phyloP scores from a whole-genome alignment of 2,329 filamentous ascomycete genomes.

The Aspergillus flavus region DNA sequence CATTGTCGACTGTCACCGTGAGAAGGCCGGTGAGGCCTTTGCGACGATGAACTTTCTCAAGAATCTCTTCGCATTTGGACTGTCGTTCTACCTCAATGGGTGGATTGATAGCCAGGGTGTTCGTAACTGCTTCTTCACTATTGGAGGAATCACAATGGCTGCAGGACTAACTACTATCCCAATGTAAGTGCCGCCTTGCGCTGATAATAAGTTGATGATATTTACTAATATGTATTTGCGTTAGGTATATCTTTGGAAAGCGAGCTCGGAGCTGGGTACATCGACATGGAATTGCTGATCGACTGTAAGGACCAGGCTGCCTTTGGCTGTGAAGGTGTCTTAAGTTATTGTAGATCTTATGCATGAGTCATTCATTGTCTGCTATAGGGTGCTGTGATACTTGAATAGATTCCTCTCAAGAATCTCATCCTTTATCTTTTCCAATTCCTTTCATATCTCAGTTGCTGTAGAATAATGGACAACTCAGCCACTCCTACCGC shows the following conservation, averaged over 20 bases:
- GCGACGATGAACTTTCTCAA: background rate
- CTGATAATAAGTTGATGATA: background rate
- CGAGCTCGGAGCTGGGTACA: background rate
- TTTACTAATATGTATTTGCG: background rate
- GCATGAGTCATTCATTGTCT: background rate
- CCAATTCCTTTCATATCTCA: background rate
- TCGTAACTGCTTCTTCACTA: constrained; percentile 41
- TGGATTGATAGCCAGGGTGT: constrained; percentile 44
- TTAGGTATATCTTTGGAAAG: background rate
- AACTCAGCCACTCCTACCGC: background rate
- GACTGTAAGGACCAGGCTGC: background rate
- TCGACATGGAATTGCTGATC: background rate
- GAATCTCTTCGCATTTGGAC: constrained; percentile 10
- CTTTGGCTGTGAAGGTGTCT: background rate
- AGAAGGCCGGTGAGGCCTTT: background rate
- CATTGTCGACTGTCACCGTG: background rate
- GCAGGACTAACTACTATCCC: constrained; percentile 24
- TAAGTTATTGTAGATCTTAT: background rate
- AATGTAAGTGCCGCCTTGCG: background rate
- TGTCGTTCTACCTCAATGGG: constrained; percentile 45
- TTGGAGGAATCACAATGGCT: constrained; percentile 40
- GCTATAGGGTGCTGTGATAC: background rate
- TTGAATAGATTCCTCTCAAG: background rate
- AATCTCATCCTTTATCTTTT: background rate
- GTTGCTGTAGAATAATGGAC: background rate